A percentile compares a stretch with the other conserved stretches of the same genome.
Evolutionary conservation across 306 rosid genomes (phyloP).

Genomic region (Vigna radiata): DNA sequence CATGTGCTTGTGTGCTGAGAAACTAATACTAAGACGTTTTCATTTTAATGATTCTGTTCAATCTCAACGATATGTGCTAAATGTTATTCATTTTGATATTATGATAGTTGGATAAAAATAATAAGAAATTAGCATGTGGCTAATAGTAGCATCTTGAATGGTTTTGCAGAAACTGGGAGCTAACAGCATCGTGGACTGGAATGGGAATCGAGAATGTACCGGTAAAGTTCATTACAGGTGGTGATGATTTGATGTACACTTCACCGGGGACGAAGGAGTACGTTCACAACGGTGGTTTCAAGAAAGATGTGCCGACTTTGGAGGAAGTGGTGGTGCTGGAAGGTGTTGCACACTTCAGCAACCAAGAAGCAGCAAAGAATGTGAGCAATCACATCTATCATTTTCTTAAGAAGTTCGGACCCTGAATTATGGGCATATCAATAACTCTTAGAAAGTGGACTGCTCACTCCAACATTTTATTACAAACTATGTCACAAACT

Average conservation of each 20-base stretch:
- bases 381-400: slow-evolving; percentile 43
- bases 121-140: background rate
- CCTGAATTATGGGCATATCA: too few species aligned
- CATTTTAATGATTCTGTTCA: too few species aligned
- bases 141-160: background rate
- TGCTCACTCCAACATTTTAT: too few species aligned
- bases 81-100: too few species aligned
- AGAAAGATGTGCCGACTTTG: slow-evolving; percentile 49
- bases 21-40: too few species aligned
- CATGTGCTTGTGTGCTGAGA: too few species aligned
- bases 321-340: slow-evolving; percentile 53
- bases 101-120: too few species aligned
- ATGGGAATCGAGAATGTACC: slow-evolving; percentile 37
- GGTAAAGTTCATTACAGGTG: slow-evolving; percentile 41
- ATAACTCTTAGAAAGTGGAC: too few species aligned
- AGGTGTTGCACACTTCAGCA: slow-evolving; percentile 52
- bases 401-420: slow-evolving; percentile 27
- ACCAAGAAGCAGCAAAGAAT: slow-evolving; percentile 50
- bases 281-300: slow-evolving; percentile 40
- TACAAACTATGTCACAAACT: too few species aligned
- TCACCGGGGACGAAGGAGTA: slow-evolving; percentile 42
- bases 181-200: slow-evolving; percentile 51
- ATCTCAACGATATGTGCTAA: too few species aligned
- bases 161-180: slow-evolving; percentile 52
- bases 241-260: slow-evolving; percentile 39